Evolutionary conservation across 768 basidiomycete genomes (phyloP), one percentile per base, ranked within the genome.

Genomic region (Leucosporidium scottii): DNA sequence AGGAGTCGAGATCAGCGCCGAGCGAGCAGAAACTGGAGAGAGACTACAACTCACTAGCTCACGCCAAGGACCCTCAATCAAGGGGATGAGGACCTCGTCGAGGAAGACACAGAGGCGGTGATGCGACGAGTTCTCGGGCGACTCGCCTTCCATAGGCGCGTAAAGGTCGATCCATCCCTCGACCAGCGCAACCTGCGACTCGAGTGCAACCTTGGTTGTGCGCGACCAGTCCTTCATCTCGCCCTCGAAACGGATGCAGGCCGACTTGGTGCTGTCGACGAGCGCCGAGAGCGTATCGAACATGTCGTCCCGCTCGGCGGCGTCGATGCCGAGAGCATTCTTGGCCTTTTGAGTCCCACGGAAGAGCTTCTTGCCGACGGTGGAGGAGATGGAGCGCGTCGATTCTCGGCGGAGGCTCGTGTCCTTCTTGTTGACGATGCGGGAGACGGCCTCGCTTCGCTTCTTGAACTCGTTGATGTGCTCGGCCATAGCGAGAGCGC

Each of bases 381-480:
- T 62, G 20, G 66, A 36, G 20, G 65, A 69, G 51, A 64, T 56
- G 23, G 66, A 62, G 20, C 62, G 65, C 6, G 63, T n/a, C 28
- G 63, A 59, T 4, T 65, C 64, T 28, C 65, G 69, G 21, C 70
- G 70, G 17, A 60, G 59, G 1, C 21, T 0, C 12, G 55, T 2
- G 61, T 74, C 65, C 18, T 67, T 61, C 64, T 65, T 69, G 51
- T 54, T 59, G 54, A 76, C 68, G 58, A 74, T 55, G 10, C 66
- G 66, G 13, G 30, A 39, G 59, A 76, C 74, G 21, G 68, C 57
- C 47, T 76, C 75, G 18, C 58, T 53, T 1, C 70, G 62, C 57
- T 71, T 69, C 69, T 76, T 76, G 58, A 65, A 47, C 61, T 76
- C 74, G 71, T 76, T 75, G 70, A 76, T 74, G 36, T 64, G 64